phyloP scores from a whole-genome alignment of 805 yeast species.

The Cyberlindnera meyerae region DNA sequence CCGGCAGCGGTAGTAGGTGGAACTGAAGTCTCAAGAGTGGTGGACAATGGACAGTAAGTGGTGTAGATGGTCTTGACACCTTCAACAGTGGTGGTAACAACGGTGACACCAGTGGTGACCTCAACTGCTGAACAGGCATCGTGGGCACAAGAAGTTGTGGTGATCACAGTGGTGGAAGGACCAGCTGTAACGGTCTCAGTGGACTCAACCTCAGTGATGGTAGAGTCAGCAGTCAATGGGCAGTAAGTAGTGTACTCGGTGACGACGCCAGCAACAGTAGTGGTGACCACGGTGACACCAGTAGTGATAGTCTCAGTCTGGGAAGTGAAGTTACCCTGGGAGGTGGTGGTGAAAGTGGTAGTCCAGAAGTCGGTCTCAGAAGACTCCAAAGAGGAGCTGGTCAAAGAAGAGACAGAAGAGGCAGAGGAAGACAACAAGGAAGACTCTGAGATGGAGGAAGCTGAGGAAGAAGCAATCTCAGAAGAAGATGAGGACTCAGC shows the following conservation, averaged over 20 bases:
- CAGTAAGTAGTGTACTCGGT: neutral
- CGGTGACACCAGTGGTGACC: constrained; percentile 27
- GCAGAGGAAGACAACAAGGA: too few species aligned
- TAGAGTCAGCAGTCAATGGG: neutral
- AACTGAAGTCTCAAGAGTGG: constrained; percentile 9
- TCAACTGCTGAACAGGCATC: constrained; percentile 13
- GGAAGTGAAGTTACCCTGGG: neutral
- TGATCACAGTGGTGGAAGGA: constrained; percentile 13
- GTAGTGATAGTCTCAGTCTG: neutral
- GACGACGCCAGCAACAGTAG: neutral
- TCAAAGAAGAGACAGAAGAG: too few species aligned
- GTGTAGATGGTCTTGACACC: constrained; percentile 19
- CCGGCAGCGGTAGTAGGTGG: constrained; percentile 6
- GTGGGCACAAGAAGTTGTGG: constrained; percentile 24
- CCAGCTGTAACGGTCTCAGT: neutral
- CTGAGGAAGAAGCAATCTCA: constrained; percentile 4
- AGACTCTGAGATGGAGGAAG: constrained; percentile 4
- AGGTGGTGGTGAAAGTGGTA: neutral
- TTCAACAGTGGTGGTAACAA: constrained; percentile 27
- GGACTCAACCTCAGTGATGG: neutral
- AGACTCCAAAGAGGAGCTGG: too few species aligned
- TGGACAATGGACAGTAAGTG: constrained; percentile 22
- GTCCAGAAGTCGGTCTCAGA: too few species aligned
- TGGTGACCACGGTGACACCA: neutral
- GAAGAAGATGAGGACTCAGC: constrained; percentile 2